Evolutionary conservation across 2,329 filamentous ascomycete genomes (phyloP).

Genomic region (Diaporthe citrichinensis): DNA sequence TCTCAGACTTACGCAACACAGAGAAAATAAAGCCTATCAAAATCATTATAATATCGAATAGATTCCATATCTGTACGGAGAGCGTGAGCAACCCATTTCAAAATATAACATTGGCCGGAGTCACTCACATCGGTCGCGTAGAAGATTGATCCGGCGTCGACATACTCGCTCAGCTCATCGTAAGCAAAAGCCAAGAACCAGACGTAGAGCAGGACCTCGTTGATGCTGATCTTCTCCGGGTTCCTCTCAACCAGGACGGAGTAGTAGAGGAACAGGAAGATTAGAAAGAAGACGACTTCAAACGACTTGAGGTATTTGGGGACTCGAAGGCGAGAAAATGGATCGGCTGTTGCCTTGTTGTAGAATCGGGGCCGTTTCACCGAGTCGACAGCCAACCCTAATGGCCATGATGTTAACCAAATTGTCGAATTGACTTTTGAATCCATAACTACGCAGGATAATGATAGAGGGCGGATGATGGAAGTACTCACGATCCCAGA

Average conservation of each 20-base stretch:
- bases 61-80: slow-evolving; percentile 72
- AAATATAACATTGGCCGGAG: slow-evolving; percentile 64
- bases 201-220: slow-evolving; percentile 83
- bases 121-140: slow-evolving; percentile 79
- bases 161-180: slow-evolving; percentile 87
- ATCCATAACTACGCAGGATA: not conserved
- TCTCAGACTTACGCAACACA: slow-evolving; percentile 72
- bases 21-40: slow-evolving; percentile 80
- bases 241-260: slow-evolving; percentile 84
- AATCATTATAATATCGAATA: slow-evolving; percentile 85
- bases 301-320: slow-evolving; percentile 89
- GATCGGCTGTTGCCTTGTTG: slow-evolving; percentile 75
- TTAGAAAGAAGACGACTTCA: slow-evolving; percentile 84
- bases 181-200: slow-evolving; percentile 92
- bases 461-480: not conserved
- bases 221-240: slow-evolving; percentile 73
- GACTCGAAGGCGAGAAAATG: slow-evolving; percentile 81
- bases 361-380: slow-evolving; percentile 84
- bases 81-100: slow-evolving; percentile 82
- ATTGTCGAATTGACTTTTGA: not conserved
- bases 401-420: not conserved
- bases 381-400: slow-evolving; percentile 76
- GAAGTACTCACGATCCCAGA: slow-evolving; percentile 75
- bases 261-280: slow-evolving; percentile 86
- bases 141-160: slow-evolving; percentile 88